Base-by-base conservation (phyloP, 495 filamentous ascomycete genomes). In the Penicillium robsamsonii region DNA sequence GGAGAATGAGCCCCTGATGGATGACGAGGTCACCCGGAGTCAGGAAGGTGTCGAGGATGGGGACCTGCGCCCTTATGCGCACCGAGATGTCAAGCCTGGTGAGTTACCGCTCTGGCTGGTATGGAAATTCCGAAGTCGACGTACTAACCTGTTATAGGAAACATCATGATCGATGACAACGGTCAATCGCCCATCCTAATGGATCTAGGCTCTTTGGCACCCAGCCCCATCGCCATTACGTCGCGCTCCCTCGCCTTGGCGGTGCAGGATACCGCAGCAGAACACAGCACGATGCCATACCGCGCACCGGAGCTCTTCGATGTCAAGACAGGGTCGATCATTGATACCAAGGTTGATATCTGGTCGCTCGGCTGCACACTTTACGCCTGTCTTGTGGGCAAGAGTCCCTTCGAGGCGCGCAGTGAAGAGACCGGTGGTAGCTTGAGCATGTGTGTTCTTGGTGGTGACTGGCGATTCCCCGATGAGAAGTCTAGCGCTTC, bases 271-370 rank as follows among this genome's bases (percentile, higher is more conserved):
- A 88, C 83, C 17, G 94, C 94, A 8, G 94, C 92, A 8, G 94
- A 98, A 69, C 93, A 97, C 76, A 91, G 86, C 58, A 98, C 94
- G 13, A 97, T 98, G 92, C 93, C 95, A 2, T 98, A 98, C 73
- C 91, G 94, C 47, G 94, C 94, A 2, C 94, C 94, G 0, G 94
- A 98, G 72, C 86, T 98, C 33, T 98, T 98, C 69, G 94, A 98
- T 65, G 95, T 97, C 53, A 96, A 96, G 70, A 97, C 92, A 4
- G 93, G 91, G 35, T 88, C 87, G 10, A 82, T 90, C 44, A 87
- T 98, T 63, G 94, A 98, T 68, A 96, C 94, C 17, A 97, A 96
- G 69, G 94, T 96, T 40, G 94, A 98, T 65, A 95, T 98, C 60
- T 98, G 94, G 94, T 96, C 90, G 3, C 77, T 98, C 20, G 94